Conservation (phyloP, 1,139 yeast genomes). For the Candida labiduridarum region DNA sequence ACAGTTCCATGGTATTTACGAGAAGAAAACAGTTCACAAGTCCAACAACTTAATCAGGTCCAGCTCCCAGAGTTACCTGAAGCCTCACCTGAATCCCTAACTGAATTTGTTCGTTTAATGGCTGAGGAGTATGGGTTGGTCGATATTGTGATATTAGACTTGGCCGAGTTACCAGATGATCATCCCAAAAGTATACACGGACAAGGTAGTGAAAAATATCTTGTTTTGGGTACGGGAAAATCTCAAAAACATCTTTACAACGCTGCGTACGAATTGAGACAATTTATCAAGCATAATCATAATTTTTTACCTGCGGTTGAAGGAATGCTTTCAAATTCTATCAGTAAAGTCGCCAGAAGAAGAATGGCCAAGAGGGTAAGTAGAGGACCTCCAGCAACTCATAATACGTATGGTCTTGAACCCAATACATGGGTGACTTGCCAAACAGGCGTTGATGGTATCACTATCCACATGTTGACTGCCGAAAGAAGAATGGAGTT, state of each 20-base stretch:
- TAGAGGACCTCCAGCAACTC: slow-evolving; percentile 56
- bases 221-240: slow-evolving; percentile 77
- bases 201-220: slow-evolving; percentile 41
- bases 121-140: slow-evolving; percentile 65
- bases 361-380: slow-evolving; percentile 62
- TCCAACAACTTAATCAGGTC: slow-evolving; percentile 24
- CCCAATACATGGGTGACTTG: slow-evolving; percentile 83
- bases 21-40: slow-evolving; percentile 46
- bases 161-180: slow-evolving; percentile 34
- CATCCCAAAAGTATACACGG: slow-evolving; percentile 41
- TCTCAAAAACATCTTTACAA: slow-evolving; percentile 75
- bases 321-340: slow-evolving; percentile 68
- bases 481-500: slow-evolving; percentile 65
- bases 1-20: slow-evolving; percentile 66
- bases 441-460: slow-evolving; percentile 62
- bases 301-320: slow-evolving; percentile 57
- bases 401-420: slow-evolving; percentile 55
- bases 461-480: slow-evolving; percentile 74
- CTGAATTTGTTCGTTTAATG: slow-evolving; percentile 47
- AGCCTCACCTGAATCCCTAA: slow-evolving; percentile 54
- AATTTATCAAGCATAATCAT: slow-evolving; percentile 36
- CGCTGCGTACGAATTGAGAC: slow-evolving; percentile 62
- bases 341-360: slow-evolving; percentile 59
- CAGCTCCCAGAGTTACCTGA: slow-evolving; percentile 55
- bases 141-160: slow-evolving; percentile 60